A percentile compares a stretch with the other conserved stretches of the same genome.
phyloP scores from a whole-genome alignment of 768 basidiomycete species.

The Rickenella mellea region DNA sequence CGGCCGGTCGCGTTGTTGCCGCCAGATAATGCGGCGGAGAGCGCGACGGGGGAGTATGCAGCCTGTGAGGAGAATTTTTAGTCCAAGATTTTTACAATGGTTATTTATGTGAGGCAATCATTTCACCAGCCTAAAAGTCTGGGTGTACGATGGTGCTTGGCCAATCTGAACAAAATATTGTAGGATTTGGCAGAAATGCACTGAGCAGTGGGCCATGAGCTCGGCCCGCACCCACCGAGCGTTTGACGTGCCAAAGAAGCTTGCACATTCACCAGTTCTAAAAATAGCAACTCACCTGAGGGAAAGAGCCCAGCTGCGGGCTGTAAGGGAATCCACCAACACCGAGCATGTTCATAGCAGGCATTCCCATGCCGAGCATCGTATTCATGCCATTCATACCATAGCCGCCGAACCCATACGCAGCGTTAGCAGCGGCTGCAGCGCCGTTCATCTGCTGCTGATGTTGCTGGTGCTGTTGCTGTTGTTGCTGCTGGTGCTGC shows the following conservation, averaged over 20 bases:
- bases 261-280: no score
- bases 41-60: slow-evolving; percentile 71
- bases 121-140: no score
- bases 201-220: no score
- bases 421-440: slow-evolving; percentile 42
- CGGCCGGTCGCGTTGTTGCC: slow-evolving; percentile 58
- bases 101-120: no score
- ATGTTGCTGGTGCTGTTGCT: slow-evolving; percentile 24
- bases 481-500: slow-evolving; percentile 19
- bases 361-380: slow-evolving; percentile 76
- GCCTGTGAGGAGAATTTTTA: slow-evolving; percentile 45
- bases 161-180: no score
- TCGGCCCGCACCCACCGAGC: no score
- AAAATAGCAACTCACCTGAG: slow-evolving; percentile 35
- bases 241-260: no score
- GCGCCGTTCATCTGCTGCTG: slow-evolving; percentile 32
- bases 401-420: slow-evolving; percentile 42
- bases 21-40: slow-evolving; percentile 60
- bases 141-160: no score
- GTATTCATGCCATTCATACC: slow-evolving; percentile 13
- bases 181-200: no score
- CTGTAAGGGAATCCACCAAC: slow-evolving; percentile 58
- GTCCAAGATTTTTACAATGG: background rate
- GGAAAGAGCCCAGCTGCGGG: slow-evolving; percentile 60
- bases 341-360: slow-evolving; percentile 56